Conservation (phyloP, 306 rosid genomes). For the Quercus engelmannii region DNA sequence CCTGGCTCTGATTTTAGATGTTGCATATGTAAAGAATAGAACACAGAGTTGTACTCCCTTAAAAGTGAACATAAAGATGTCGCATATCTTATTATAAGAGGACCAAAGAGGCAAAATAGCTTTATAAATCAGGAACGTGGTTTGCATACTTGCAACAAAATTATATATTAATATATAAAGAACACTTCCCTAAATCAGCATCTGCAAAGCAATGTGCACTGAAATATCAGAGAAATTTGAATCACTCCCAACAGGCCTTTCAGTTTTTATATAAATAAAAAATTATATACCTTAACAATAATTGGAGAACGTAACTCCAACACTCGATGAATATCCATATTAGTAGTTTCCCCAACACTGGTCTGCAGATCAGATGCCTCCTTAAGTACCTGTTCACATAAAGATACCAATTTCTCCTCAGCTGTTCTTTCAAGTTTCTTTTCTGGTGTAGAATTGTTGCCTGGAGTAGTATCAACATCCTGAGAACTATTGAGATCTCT, state of each 20-base stretch:
- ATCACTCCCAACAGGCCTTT: conserved; percentile 3
- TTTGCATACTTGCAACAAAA: neutral
- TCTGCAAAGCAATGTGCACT: neutral
- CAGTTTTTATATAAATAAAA: neutral
- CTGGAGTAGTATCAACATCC: conserved; percentile 29
- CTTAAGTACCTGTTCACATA: conserved; percentile 87
- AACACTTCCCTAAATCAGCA: neutral
- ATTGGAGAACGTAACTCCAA: conserved; percentile 90
- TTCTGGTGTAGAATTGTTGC: conserved; percentile 45
- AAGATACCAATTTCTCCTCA: conserved; percentile 83
- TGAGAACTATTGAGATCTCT: conserved; percentile 25
- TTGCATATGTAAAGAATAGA: neutral
- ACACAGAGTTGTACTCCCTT: neutral
- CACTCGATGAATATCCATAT: conserved; percentile 87
- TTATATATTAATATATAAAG: neutral
- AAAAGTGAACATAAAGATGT: neutral
- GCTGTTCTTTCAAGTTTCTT: conserved; percentile 73
- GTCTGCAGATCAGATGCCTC: conserved; percentile 97
- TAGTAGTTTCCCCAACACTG: conserved; percentile 66
- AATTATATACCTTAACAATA: conserved; percentile 68
- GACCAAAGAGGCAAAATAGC: neutral
- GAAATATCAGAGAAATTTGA: conserved; percentile 2
- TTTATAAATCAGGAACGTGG: neutral
- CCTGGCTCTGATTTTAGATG: neutral
- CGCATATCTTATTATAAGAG: neutral